These are phyloP conservation scores for Drechslerella coelobrocha DNA, from an alignment of 2,329 filamentous ascomycete genomes.

Conservation along the genomic window DNA sequence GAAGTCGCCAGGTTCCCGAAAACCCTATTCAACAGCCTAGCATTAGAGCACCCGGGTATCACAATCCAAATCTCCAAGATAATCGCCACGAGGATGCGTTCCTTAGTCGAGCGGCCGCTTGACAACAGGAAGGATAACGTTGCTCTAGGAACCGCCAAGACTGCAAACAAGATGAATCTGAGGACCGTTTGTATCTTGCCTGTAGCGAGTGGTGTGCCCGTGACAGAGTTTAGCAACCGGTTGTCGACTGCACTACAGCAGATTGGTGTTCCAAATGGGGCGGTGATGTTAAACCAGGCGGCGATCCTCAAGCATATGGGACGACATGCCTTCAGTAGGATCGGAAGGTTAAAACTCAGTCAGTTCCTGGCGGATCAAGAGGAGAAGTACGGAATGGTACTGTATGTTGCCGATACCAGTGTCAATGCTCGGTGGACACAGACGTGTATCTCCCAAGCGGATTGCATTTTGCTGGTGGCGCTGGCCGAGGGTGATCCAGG, in stretches of 20 bases:
- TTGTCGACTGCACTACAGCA: slow-evolving; percentile 87
- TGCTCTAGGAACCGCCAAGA: slow-evolving; percentile 65
- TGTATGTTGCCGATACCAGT: slow-evolving; percentile 95
- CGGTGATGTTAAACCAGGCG: slow-evolving; percentile 89
- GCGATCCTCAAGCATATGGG: slow-evolving; percentile 94
- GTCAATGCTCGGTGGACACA: slow-evolving; percentile 98
- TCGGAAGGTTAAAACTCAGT: slow-evolving; percentile 93
- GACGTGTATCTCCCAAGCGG: slow-evolving; percentile 94
- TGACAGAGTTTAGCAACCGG: slow-evolving; percentile 91
- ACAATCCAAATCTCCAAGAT: slow-evolving; percentile 99
- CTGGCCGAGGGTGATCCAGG: slow-evolving; percentile 86
- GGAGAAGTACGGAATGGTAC: slow-evolving; percentile 92
- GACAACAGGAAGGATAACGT: slow-evolving; percentile 44
- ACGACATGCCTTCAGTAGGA: slow-evolving; percentile 93
- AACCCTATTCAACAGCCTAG: slow-evolving; percentile 95
- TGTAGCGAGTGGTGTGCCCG: slow-evolving; percentile 87
- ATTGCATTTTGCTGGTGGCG: slow-evolving; percentile 92
- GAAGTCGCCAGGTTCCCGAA: slow-evolving; percentile 95
- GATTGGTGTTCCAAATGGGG: slow-evolving; percentile 85
- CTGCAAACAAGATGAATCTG: slow-evolving; percentile 87
- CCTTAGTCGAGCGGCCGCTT: slow-evolving; percentile 81
- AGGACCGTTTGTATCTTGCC: slow-evolving; percentile 91
- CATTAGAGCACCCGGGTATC: slow-evolving; percentile 95
- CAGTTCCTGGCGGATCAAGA: slow-evolving; percentile 96
- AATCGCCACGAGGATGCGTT: slow-evolving; percentile 92